Base-by-base conservation (phyloP, 1,284 basidiomycete species). In the Bjerkandera adusta region DNA sequence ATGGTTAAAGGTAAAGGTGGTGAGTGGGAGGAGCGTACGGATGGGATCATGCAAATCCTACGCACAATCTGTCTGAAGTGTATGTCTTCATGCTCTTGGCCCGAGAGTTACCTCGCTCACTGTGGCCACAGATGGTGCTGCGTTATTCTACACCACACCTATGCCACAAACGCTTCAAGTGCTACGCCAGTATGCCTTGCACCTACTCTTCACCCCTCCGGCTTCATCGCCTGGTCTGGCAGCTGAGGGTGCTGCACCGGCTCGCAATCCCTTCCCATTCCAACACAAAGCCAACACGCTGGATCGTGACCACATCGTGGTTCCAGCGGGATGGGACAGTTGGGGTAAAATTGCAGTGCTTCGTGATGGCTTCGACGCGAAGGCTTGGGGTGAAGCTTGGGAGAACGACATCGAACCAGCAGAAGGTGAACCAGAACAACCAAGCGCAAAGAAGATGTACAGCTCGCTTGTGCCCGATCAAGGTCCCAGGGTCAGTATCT, bases 321-420 rank as follows among this genome's bases (percentile, higher is more conserved):
- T 99, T 1, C 97, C 96, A 1, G 78, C 89, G 1, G 97, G 96
- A 2, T 99, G 96, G 97, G 96, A 99, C 65, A 91, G 88, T 53
- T 97, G 92, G 89, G 94, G 93, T 3, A 98, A 98, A 73, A 97
- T 98, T 53, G 77, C 78, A 3, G 89, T 97, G 2, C 69, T 98
- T 45, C 74, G 93, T 39, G 96, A 98, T 36, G 88, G 91, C 0
- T 99, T 98, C 57, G 92, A 97, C 51, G 83, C 90, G 1, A 84
- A 80, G 43, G 65, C 76, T 37, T 89, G 92, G 77, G 84, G 83
- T 1, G 83, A 86, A 45, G 90, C 88, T 18, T 97, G 92, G 90
- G 89, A 92, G 51, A 69, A 70, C 38, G 84, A 86, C 56, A 56
- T 88, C 7, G 74, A 77, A 2, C 60, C 62, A 7, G 66, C 51